Conservation (phyloP, 73 alveolate genomes). For the Paramecium bursaria region DNA sequence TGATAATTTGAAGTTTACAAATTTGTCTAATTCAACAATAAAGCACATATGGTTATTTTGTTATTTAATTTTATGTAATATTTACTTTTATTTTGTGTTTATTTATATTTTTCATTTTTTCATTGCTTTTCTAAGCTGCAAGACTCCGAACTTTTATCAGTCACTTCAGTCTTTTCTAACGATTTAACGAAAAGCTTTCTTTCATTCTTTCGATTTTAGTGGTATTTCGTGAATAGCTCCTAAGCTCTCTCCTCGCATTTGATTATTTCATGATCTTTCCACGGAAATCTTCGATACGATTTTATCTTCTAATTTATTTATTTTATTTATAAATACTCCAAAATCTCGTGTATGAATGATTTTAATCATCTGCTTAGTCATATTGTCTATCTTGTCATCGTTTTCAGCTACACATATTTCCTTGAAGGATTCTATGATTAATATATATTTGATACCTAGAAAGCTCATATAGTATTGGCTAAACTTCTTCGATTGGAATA, state of each 20-base stretch:
- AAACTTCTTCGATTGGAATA: constrained; percentile 31
- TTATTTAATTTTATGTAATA: too few relatives aligned
- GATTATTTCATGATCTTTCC: constrained; percentile 17
- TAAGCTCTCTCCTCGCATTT: constrained; percentile 47
- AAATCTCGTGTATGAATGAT: constrained; percentile 34
- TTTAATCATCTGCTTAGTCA: constrained; percentile 51
- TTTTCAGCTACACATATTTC: constrained; percentile 38
- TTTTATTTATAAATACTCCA: background rate
- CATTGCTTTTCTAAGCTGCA: too few relatives aligned
- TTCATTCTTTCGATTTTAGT: too few relatives aligned
- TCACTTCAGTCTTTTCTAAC: too few relatives aligned
- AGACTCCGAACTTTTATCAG: too few relatives aligned
- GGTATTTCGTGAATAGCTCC: constrained; percentile 6
- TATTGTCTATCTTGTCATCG: constrained; percentile 22
- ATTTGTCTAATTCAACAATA: too few relatives aligned
- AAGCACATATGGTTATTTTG: too few relatives aligned
- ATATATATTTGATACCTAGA: background rate
- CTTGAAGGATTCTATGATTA: background rate
- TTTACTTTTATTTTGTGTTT: too few relatives aligned
- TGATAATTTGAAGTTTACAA: too few relatives aligned
- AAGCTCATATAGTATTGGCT: background rate
- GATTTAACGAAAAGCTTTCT: too few relatives aligned
- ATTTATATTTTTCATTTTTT: too few relatives aligned
- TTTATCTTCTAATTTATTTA: constrained; percentile 7
- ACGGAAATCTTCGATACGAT: constrained; percentile 40